Base-by-base conservation (phyloP, 192 early-diverging fungal species). In the Oehlia diaphana region DNA sequence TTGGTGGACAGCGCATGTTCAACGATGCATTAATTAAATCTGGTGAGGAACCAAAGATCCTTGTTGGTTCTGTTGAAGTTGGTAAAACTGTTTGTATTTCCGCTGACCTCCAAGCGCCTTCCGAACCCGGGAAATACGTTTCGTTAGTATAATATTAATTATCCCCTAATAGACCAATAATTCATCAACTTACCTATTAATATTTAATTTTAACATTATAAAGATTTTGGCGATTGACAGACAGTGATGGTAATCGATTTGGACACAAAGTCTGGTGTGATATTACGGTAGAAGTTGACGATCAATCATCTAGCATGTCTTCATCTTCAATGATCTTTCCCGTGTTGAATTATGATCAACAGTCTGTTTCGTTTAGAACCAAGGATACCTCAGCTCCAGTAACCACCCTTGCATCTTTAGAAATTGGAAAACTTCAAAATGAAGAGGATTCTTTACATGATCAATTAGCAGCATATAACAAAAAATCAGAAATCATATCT, bases 191-290 rank as follows among this genome's bases (percentile, higher is more conserved):
- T 63, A 21, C 2, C 44, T 4, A 31, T 76, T 10, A 28, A 63
- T 63, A 16, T n/a, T 26, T 64, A 65, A 23, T 31, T n/a, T 61
- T 26, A 12, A n/a, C 23, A 49, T 50, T 50, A 9, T 61, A 67
- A 12, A 79, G 77, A 62, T 87, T 88, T 82, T 93, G 91, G 88
- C 84, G 91, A 9, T 79, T 93, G 73, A 86, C 86, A 67, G 83
- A 86, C 2, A 86, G 89, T 9, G 76, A 86, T 4, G 92, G 92
- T 9, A 84, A 83, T 37, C 86, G 86, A 61, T 93, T 93, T 84
- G 92, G 92, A 8, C 86, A 92, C 66, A 83, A 83, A 33, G 61
- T 92, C 49, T 93, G 92, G 92, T 93, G 92, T 74, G 84, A 88
- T 31, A 87, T 93, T 62, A 63, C 77, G 21, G 92, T 93, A 8